Conservation (phyloP, 495 filamentous ascomycete species). For the Usnea hakonensis region DNA sequence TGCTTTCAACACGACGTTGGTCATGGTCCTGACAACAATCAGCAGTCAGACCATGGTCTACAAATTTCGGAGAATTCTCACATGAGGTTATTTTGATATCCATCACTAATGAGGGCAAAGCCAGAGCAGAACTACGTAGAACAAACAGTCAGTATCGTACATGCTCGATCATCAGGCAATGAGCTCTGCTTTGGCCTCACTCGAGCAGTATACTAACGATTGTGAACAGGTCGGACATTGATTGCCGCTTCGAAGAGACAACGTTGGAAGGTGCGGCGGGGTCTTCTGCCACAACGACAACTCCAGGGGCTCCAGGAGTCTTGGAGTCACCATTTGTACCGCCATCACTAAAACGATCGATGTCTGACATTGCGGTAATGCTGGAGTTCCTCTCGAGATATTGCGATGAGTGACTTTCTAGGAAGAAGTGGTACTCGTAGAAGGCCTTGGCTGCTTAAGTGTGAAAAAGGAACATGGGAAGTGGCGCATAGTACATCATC, state of each 20-base stretch:
- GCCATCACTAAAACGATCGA: neutral
- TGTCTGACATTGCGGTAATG: neutral
- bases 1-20: conserved; percentile 42
- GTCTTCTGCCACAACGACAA: conserved; percentile 6
- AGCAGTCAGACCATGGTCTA: neutral
- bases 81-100: conserved; percentile 49
- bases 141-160: neutral
- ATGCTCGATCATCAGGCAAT: neutral
- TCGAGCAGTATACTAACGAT: conserved; percentile 28
- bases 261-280: conserved; percentile 23
- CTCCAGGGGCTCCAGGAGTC: conserved; percentile 14
- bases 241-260: conserved; percentile 33
- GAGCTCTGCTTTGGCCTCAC: neutral
- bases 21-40: conserved; percentile 33
- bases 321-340: neutral
- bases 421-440: neutral
- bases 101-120: conserved; percentile 46
- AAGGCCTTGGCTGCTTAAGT: neutral
- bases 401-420: neutral
- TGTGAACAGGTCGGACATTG: conserved; percentile 40
- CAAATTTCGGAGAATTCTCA: neutral
- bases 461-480: neutral
- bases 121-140: conserved; percentile 33
- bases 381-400: neutral
- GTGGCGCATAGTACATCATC: too few species aligned